Base-by-base conservation (phyloP, 352 stramenopile species). In the Pythium sukuiense region DNA sequence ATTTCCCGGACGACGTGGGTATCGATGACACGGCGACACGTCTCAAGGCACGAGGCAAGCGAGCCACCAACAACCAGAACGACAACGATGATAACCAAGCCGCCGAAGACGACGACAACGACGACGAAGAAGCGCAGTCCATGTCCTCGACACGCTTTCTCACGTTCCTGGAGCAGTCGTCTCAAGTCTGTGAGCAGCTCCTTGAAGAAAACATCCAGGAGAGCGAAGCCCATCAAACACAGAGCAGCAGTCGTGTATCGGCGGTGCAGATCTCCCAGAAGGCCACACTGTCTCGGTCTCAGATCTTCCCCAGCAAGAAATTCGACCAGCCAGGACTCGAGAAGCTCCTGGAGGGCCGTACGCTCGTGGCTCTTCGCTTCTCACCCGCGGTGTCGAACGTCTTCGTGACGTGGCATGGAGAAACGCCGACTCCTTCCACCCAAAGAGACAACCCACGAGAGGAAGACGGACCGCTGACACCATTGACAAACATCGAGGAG, bases 1-100 rank as follows among this genome's bases (percentile, higher is more conserved):
- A 88, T 37, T 92, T 90, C 26, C 84, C 84, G 0, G 84, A 92
- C 37, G 81, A 92, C n/a, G 80, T 90, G 5, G 84, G 84, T 9
- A 61, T 88, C n/a, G 83, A 88, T 55, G 63, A 52, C 55, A 57
- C 53, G 53, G 16, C 49, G 26, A 54, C n/a, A 12, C 35, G 43
- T 6, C 8, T 48, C 12, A 46, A 37, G 2, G 49, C 33, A 26
- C 45, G 29, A 49, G 65, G 55, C 33, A 61, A 59, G 45, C 61
- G 55, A 3, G 67, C 76, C 18, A 66, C 69, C 2, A 52, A 65
- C 39, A 46, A 56, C 9, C 37, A 72, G 16, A 50, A n/a, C 3
- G 70, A 67, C 41, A 67, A 69, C 45, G 73, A 65, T 12, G 58
- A 59, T 0, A 63, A 73, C 6, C 58, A 66, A 1, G 56, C 57